These are phyloP conservation scores for Candida tallmaniae DNA, from an alignment of 805 yeast species.

Conservation along the genomic window DNA sequence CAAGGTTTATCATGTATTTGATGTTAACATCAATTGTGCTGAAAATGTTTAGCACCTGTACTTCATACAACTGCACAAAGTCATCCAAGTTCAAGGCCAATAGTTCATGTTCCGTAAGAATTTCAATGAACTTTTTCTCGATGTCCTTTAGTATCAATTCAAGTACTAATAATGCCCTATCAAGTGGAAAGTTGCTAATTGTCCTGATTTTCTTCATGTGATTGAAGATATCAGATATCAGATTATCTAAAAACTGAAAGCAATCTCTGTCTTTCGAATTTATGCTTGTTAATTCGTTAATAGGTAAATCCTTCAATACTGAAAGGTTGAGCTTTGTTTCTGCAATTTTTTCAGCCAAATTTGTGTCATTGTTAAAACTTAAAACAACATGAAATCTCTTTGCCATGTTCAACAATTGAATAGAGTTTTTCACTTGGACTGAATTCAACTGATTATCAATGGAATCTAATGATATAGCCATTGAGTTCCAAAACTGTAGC, in stretches of 20 bases:
- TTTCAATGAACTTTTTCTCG: constrained; percentile 39
- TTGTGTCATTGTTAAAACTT: constrained; percentile 69
- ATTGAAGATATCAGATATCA: constrained; percentile 37
- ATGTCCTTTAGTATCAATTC: constrained; percentile 63
- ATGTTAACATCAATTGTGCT: constrained; percentile 55
- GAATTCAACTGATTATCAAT: constrained; percentile 56
- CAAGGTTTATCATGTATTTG: constrained; percentile 58
- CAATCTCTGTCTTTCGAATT: constrained; percentile 18
- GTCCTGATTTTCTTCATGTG: constrained; percentile 52
- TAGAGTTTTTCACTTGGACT: constrained; percentile 50
- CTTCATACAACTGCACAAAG: constrained; percentile 27
- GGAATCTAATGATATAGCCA: constrained; percentile 55
- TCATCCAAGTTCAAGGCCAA: constrained; percentile 39
- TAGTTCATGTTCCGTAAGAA: constrained; percentile 25
- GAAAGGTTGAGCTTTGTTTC: constrained; percentile 54
- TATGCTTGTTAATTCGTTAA: constrained; percentile 43
- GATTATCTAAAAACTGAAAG: constrained; percentile 38
- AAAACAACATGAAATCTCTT: constrained; percentile 78
- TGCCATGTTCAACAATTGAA: constrained; percentile 59
- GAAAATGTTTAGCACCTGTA: constrained; percentile 28
- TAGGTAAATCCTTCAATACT: constrained; percentile 66
- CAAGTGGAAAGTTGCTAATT: constrained; percentile 53
- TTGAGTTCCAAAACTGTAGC: constrained; percentile 69
- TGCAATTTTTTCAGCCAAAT: constrained; percentile 50
- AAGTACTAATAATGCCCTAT: constrained; percentile 58